phyloP scores from a whole-genome alignment of 1,139 yeast species.

The Candida sanyaensis region DNA sequence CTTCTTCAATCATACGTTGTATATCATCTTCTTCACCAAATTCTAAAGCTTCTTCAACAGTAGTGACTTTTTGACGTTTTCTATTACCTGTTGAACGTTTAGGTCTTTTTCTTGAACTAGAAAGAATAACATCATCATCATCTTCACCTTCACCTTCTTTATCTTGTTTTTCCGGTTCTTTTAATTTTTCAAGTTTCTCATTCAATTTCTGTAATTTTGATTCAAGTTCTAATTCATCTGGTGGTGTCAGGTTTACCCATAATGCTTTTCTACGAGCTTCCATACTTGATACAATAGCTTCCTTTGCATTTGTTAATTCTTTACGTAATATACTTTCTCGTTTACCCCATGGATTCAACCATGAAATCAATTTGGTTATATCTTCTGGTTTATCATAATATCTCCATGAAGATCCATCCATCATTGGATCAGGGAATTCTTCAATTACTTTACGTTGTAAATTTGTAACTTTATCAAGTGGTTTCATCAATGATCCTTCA shows the following conservation, averaged over 20 bases:
- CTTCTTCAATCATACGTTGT: slow-evolving; percentile 24
- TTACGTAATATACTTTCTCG: slow-evolving; percentile 70
- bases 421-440: slow-evolving; percentile 59
- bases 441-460: slow-evolving; percentile 67
- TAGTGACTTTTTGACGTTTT: slow-evolving; percentile 25
- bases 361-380: slow-evolving; percentile 54
- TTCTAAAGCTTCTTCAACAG: slow-evolving; percentile 30
- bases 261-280: slow-evolving; percentile 58
- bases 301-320: slow-evolving; percentile 58
- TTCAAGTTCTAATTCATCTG: slow-evolving; percentile 43
- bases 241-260: slow-evolving; percentile 36
- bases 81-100: slow-evolving; percentile 18
- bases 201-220: slow-evolving; percentile 33
- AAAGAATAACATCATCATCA: slow-evolving; percentile 25
- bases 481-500: slow-evolving; percentile 42
- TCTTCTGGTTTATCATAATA: slow-evolving; percentile 65
- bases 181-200: slow-evolving; percentile 8
- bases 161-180: slow-evolving; percentile 6
- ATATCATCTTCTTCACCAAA: slow-evolving; percentile 34
- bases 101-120: slow-evolving; percentile 28
- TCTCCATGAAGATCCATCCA: slow-evolving; percentile 64
- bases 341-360: slow-evolving; percentile 78
- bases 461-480: slow-evolving; percentile 35
- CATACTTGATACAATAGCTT: slow-evolving; percentile 58
- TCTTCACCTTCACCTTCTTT: slow-evolving; percentile 13